A percentile compares a stretch with the other conserved stretches of the same genome.
Evolutionary conservation across 345 rosid species (phyloP).

Genomic region (Brassica incana): DNA sequence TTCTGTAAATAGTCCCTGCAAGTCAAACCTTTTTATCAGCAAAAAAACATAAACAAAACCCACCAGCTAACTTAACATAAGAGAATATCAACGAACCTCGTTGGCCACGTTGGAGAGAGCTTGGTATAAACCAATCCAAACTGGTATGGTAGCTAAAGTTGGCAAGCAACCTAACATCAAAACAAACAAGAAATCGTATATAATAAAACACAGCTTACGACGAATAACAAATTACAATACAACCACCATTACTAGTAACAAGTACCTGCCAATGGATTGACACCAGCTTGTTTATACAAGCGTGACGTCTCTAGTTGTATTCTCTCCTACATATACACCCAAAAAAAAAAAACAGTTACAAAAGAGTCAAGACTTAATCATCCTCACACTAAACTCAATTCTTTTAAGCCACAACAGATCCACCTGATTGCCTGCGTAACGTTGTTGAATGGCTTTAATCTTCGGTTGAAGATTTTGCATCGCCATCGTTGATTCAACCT

Average conservation of each 20-base stretch:
- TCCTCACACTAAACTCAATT: background rate
- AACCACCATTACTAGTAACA: background rate
- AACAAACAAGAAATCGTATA: conserved; percentile 21
- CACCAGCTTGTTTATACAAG: conserved; percentile 89
- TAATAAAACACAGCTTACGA: conserved; percentile 8
- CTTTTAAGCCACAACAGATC: background rate
- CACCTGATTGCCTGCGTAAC: conserved; percentile 97
- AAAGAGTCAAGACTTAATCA: conserved; percentile 3
- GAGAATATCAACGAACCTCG: conserved; percentile 56
- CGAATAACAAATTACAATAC: background rate
- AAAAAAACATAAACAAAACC: conserved; percentile 7
- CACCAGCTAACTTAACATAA: background rate
- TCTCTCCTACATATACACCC: conserved; percentile 62
- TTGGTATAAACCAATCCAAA: conserved; percentile 97
- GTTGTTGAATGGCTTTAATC: conserved; percentile 95
- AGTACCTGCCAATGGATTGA: conserved; percentile 94
- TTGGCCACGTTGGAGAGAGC: conserved; percentile 98
- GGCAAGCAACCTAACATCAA: conserved; percentile 78
- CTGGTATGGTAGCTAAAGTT: conserved; percentile 89
- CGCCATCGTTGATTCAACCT: conserved; percentile 96
- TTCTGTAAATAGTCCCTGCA: conserved; percentile 84
- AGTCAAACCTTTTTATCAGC: conserved; percentile 13
- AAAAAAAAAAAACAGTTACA: background rate
- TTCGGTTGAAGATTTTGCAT: conserved; percentile 99
- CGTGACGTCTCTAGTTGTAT: conserved; percentile 96